phyloP scores from a whole-genome alignment of 306 rosid genomes.

The Mimosa pudica region DNA sequence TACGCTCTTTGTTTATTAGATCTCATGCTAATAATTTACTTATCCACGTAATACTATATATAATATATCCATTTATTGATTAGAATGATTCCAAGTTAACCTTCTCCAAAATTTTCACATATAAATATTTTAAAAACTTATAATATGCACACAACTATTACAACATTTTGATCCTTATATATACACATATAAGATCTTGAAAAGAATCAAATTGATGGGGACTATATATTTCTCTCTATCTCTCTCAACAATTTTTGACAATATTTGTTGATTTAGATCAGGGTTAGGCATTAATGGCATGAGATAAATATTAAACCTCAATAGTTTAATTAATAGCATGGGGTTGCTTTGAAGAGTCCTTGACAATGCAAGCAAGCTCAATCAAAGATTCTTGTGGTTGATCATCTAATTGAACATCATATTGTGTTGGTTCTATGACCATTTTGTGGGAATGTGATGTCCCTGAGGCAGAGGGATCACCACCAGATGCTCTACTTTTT shows the following conservation, averaged over 20 bases:
- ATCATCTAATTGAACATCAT: neutral
- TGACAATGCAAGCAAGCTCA: neutral
- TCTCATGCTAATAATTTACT: no score
- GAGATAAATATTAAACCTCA: neutral
- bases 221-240: neutral
- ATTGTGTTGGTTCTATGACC: constrained; percentile 13
- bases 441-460: neutral
- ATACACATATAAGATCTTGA: neutral
- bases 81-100: neutral
- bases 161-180: neutral
- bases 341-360: neutral
- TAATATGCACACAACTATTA: neutral
- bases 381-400: neutral
- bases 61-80: no score
- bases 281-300: neutral
- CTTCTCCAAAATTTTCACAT: neutral
- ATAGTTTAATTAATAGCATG: neutral
- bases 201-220: neutral
- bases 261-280: no score
- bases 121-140: neutral
- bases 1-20: no score
- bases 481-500: neutral
- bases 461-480: neutral
- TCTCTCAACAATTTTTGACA: neutral
- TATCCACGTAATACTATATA: no score